phyloP scores from a whole-genome alignment of 345 rosid genomes.

The Populus deltoides region DNA sequence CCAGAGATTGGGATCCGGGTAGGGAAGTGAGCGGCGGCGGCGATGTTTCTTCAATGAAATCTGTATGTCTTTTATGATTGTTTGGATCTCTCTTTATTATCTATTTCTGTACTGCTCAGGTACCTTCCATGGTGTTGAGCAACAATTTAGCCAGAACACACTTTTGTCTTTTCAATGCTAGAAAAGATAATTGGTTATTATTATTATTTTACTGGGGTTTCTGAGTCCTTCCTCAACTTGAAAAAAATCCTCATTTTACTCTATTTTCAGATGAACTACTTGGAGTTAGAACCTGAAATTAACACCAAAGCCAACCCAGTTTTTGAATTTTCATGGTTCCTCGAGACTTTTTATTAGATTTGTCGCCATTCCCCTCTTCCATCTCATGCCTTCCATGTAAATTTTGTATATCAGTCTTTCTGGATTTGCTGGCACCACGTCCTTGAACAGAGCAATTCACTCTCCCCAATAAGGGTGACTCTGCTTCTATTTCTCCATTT shows the following conservation, averaged over 20 bases:
- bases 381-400: not conserved
- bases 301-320: not conserved
- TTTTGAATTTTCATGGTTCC: not conserved
- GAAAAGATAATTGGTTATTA: not conserved
- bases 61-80: conserved; percentile 45
- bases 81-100: conserved; percentile 10
- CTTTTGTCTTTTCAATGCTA: not conserved
- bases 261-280: not conserved
- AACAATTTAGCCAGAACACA: not conserved
- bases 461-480: not conserved
- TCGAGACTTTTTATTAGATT: not conserved
- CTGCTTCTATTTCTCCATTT: not conserved
- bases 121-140: not conserved
- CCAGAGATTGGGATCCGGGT: conserved; percentile 66
- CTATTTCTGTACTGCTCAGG: conserved; percentile 7
- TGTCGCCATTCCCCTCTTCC: not conserved
- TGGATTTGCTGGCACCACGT: not conserved
- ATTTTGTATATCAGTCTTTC: not conserved
- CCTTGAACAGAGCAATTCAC: not conserved
- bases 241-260: not conserved
- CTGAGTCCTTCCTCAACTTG: not conserved
- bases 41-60: conserved; percentile 44
- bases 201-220: not conserved
- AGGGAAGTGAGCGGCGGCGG: conserved; percentile 63
- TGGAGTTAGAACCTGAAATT: not conserved